phyloP scores from a whole-genome alignment of 179 eudicot species.

The Patellifolia procumbens region DNA sequence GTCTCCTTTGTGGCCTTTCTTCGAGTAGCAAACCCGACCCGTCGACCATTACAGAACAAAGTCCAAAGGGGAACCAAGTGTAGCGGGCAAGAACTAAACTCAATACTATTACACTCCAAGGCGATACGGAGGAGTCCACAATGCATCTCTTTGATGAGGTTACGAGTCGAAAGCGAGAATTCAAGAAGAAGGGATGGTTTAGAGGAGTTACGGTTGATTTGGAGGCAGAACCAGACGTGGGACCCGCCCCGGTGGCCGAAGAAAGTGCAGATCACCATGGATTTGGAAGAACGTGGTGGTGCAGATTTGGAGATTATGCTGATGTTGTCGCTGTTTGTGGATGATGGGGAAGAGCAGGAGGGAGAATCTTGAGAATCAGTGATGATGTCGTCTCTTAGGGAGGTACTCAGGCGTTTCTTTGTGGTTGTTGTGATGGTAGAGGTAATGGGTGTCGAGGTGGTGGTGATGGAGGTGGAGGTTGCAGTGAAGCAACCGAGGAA shows the following conservation, averaged over 20 bases:
- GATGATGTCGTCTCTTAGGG: constrained; percentile 60
- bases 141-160: constrained; percentile 63
- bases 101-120: constrained; percentile 49
- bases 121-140: constrained; percentile 71
- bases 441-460: constrained; percentile 23
- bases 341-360: constrained; percentile 14
- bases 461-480: constrained; percentile 30
- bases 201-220: constrained; percentile 54
- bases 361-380: constrained; percentile 20
- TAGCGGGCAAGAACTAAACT: constrained; percentile 51
- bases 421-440: constrained; percentile 34
- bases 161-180: constrained; percentile 65
- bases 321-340: background rate
- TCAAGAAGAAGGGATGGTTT: constrained; percentile 70
- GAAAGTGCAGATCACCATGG: constrained; percentile 84
- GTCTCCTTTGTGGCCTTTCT: constrained; percentile 46
- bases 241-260: constrained; percentile 73
- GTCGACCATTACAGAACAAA: constrained; percentile 69
- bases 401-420: constrained; percentile 86
- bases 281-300: constrained; percentile 63
- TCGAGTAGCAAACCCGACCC: constrained; percentile 73
- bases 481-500: constrained; percentile 67
- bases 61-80: constrained; percentile 73
- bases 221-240: constrained; percentile 86
- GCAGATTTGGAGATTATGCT: constrained; percentile 17